A percentile compares a stretch with the other conserved stretches of the same genome.
Evolutionary conservation across 805 yeast genomes (phyloP).

Genomic region (Teunomyces tritomae): DNA sequence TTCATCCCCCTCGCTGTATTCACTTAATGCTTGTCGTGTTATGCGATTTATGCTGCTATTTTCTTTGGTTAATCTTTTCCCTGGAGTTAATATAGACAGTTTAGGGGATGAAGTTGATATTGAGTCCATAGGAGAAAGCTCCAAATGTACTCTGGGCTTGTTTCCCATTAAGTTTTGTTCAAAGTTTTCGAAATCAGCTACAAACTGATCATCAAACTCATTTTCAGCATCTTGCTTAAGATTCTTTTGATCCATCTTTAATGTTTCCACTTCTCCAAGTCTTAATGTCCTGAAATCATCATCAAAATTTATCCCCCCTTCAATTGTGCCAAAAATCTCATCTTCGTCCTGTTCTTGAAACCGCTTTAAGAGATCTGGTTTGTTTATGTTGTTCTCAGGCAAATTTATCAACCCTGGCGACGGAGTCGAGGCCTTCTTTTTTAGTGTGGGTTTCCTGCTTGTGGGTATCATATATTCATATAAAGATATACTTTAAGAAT

Average conservation of each 20-base stretch:
- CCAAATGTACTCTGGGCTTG: constrained; percentile 4
- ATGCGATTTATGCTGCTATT: constrained; percentile 7
- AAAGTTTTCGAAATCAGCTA: constrained; percentile 7
- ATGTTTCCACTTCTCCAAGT: constrained; percentile 11
- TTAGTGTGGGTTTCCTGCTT: constrained; percentile 9
- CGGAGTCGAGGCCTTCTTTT: constrained; percentile 10
- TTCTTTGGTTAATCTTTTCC: background rate
- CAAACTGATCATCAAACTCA: constrained; percentile 4
- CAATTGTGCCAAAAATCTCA: constrained; percentile 26
- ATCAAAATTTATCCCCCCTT: constrained; percentile 18
- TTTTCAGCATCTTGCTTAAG: background rate
- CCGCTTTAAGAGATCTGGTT: constrained; percentile 20
- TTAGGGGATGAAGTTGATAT: constrained; percentile 26
- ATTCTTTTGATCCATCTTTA: constrained; percentile 2
- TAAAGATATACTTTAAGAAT: background rate
- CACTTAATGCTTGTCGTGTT: constrained; percentile 28
- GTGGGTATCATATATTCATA: constrained; percentile 6
- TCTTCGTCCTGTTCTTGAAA: constrained; percentile 23
- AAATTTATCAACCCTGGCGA: constrained; percentile 7
- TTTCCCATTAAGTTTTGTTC: constrained; percentile 4
- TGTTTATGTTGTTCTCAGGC: constrained; percentile 5
- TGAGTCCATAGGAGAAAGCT: constrained; percentile 18
- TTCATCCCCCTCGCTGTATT: constrained; percentile 37
- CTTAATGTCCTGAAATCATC: constrained; percentile 27
- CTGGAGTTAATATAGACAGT: constrained; percentile 9